Evolutionary conservation across 148 eudicot genomes (phyloP).

Genomic region (Polygonum aviculare): DNA sequence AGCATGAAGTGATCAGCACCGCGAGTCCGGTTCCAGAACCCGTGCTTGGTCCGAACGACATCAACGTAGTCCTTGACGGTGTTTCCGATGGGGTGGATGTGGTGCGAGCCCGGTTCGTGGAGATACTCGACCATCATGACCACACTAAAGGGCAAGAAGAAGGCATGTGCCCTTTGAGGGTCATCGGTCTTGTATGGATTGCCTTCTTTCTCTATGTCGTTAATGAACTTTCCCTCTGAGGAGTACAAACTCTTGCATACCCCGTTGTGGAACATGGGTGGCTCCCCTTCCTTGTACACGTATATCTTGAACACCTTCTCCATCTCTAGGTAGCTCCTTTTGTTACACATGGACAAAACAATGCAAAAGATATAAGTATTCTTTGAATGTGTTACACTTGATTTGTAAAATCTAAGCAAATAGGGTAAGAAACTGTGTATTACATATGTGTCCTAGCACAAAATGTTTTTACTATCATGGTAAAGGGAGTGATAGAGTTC

Average conservation of each 20-base stretch:
- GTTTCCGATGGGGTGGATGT: conserved; percentile 24
- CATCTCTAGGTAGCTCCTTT: conserved; percentile 66
- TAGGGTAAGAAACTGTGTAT: neutral
- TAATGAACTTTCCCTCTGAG: conserved; percentile 48
- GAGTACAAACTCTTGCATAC: conserved; percentile 38
- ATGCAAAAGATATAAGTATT: neutral
- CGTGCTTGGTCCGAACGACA: conserved; percentile 13
- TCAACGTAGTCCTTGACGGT: conserved; percentile 32
- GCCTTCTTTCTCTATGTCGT: conserved; percentile 40
- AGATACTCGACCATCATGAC: conserved; percentile 34
- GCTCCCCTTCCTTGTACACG: conserved; percentile 54
- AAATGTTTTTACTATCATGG: too few species aligned
- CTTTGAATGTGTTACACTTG: neutral
- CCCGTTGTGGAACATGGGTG: conserved; percentile 48
- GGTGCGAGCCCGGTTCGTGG: conserved; percentile 22
- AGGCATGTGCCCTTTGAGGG: conserved; percentile 25
- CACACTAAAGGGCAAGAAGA: conserved; percentile 36
- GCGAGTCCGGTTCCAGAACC: conserved; percentile 30
- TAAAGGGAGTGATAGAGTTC: neutral
- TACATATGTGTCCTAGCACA: too few species aligned
- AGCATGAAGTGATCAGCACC: conserved; percentile 57
- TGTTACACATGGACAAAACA: neutral
- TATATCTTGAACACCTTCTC: conserved; percentile 48
- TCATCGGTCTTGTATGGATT: conserved; percentile 19
- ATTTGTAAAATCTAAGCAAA: neutral